Base-by-base conservation (phyloP, 164 flowering plant genomes). In the Umbilicus rupestris region DNA sequence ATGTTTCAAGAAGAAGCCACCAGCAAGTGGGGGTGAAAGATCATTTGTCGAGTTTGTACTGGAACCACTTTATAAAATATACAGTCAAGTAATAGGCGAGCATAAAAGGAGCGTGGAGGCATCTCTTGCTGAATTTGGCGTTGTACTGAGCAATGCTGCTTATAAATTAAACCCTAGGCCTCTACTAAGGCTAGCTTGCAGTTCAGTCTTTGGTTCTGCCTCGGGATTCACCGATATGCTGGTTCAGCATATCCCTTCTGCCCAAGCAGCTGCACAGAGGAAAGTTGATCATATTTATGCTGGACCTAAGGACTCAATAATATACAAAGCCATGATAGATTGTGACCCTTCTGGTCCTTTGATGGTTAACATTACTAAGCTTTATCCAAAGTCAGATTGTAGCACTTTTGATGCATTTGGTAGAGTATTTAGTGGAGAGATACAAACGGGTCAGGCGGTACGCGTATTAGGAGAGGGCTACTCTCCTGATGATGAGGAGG, bases 371-470 rank as follows among this genome's bases (percentile, higher is more conserved):
- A 78, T 95, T 45, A 92, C 98, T 31, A 95, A 95, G 77, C 80
- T 95, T 66, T 95, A 92, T 73, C 99, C 99, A 4, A 95, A 95
- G 78, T 80, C 98, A 24, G 99, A 95, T 69, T 92, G 98, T 75
- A 92, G 98, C 71, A 92, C 87, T 49, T 95, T 95, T 85, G 98
- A 95, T 84, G 99, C 96, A 62, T 92, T 95, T 80, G 99, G 97
- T 71, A 82, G 99, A 77, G 97, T 95, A 66, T 90, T 87, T 66
- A 86, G 97, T 74, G 99, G 99, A 26, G 85, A 76, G 58, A 82
- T 95, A 67, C 87, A 82, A 81, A 88, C 96, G 17, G 99, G 98
- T 3, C 99, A 92, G 79, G 79, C 91, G 26, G 78, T 92, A 46
- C 87, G 92, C 67, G 98, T 95, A 17, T 68, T 95, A 29, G 99